Evolutionary conservation across 129 eudicot genomes (phyloP), one percentile per base, ranked within the genome.

Genomic region (Helianthus tuberosus): DNA sequence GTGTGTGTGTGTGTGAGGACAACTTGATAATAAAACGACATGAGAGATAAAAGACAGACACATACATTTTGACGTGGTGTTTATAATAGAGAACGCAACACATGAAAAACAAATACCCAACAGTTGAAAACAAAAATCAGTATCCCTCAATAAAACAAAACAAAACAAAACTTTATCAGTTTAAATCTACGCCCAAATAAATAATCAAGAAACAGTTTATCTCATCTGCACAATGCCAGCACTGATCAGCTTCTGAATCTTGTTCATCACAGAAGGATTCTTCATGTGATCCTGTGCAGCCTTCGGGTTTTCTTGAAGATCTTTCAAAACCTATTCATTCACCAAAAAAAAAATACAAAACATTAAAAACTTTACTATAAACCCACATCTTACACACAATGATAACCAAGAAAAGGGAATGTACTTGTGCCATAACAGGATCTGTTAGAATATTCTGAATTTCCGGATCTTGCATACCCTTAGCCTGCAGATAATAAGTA

Each of bases 401-500:
- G 44, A 43, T 47, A 27, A 7, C 8, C 11, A 38, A 7, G 35
- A 27, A 9, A 48, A 17, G 1, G 12, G 52, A 53, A 71, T 25
- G 15, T 82, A 93, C 98, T 86, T 94, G 99, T 66, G 94, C 93
- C 99, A 95, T 95, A 0, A 95, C 97, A 0, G 99, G 99, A 50
- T 95, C 99, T 0, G 96, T 86, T 29, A 95, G 85, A 54, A 95
- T 95, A 78, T 85, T 91, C 80, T 95, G 99, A 32, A 95, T 81
- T 82, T 95, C 99, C 0, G 99, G 99, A 27, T 95, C 99, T 43
- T 95, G 99, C 99, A 95, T 95, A 11, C 69, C 99, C 90, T 89
- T 95, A 0, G 96, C 99, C 98, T 94, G 86, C 49, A 85, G 23
- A 20, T 20, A 36, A 72, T 29, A 16, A 73, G 5, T 15, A 67